These are phyloP conservation scores for Vitis hybrid DNA, from an alignment of 177 flowering plant genomes.

Conservation along the genomic window DNA sequence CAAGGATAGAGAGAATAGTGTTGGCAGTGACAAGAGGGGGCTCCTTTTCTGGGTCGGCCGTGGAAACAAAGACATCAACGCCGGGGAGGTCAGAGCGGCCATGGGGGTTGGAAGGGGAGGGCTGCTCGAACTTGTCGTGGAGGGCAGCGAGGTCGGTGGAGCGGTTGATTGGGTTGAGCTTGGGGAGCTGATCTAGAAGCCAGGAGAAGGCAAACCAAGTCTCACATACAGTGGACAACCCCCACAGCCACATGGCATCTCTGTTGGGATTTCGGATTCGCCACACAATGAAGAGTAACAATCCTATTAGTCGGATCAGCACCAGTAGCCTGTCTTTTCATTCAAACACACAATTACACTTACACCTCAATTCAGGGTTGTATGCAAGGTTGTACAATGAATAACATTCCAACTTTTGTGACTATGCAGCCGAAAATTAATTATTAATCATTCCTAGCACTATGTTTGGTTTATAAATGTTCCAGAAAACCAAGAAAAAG, in stretches of 20 bases:
- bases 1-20: constrained; percentile 73
- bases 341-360: not conserved
- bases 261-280: constrained; percentile 61
- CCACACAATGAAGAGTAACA: constrained; percentile 55
- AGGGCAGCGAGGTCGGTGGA: constrained; percentile 68
- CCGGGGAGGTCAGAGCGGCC: constrained; percentile 88
- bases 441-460: too few species aligned
- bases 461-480: too few species aligned
- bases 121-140: constrained; percentile 62
- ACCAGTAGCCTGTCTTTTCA: constrained; percentile 48
- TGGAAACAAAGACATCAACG: constrained; percentile 73
- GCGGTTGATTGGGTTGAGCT: constrained; percentile 78
- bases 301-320: constrained; percentile 41
- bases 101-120: constrained; percentile 54
- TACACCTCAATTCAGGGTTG: not conserved
- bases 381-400: too few species aligned
- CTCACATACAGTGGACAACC: constrained; percentile 64
- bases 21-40: constrained; percentile 86
- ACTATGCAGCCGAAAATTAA: too few species aligned
- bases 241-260: constrained; percentile 86
- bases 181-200: constrained; percentile 74
- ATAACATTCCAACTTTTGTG: too few species aligned
- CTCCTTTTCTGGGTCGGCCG: constrained; percentile 88
- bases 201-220: constrained; percentile 88
- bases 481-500: too few species aligned